A percentile compares a stretch with the other conserved stretches of the same genome.
Conservation (phyloP, 805 yeast species). For the Saturnispora mendoncae region DNA sequence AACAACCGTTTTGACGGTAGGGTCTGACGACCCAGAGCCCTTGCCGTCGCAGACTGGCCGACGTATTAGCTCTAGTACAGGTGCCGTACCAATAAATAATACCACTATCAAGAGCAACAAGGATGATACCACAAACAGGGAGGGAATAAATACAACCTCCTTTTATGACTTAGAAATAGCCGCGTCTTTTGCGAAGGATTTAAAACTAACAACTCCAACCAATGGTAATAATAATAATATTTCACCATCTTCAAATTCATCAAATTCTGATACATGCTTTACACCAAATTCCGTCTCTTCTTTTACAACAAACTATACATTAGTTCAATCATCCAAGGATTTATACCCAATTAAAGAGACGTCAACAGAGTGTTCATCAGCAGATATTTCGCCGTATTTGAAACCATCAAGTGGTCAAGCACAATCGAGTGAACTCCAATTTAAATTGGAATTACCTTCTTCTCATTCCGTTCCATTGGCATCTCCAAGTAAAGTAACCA, state of each 20-base stretch:
- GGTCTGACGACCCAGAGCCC: slow-evolving; percentile 29
- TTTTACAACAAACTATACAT: slow-evolving; percentile 23
- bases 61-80: slow-evolving; percentile 7
- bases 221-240: neutral
- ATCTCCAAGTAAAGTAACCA: neutral
- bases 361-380: slow-evolving; percentile 26
- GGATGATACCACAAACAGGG: slow-evolving; percentile 1
- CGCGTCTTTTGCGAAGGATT: slow-evolving; percentile 37
- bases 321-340: slow-evolving; percentile 17
- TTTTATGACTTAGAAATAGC: slow-evolving; percentile 35
- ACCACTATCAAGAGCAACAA: slow-evolving; percentile 9
- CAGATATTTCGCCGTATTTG: slow-evolving; percentile 7
- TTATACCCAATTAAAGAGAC: slow-evolving; percentile 28
- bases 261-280: slow-evolving; percentile 33
- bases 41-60: slow-evolving; percentile 24
- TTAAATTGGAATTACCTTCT: slow-evolving; percentile 6
- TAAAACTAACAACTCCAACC: slow-evolving; percentile 12
- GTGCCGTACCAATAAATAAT: slow-evolving; percentile 12
- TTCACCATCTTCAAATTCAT: slow-evolving; percentile 19
- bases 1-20: neutral
- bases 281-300: slow-evolving; percentile 25
- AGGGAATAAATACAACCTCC: slow-evolving; percentile 10
- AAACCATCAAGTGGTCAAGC: neutral
- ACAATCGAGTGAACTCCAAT: slow-evolving; percentile 4
- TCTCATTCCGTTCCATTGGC: neutral